Evolutionary conservation across 2,329 filamentous ascomycete genomes (phyloP).

Genomic region (Alternaria sp.): DNA sequence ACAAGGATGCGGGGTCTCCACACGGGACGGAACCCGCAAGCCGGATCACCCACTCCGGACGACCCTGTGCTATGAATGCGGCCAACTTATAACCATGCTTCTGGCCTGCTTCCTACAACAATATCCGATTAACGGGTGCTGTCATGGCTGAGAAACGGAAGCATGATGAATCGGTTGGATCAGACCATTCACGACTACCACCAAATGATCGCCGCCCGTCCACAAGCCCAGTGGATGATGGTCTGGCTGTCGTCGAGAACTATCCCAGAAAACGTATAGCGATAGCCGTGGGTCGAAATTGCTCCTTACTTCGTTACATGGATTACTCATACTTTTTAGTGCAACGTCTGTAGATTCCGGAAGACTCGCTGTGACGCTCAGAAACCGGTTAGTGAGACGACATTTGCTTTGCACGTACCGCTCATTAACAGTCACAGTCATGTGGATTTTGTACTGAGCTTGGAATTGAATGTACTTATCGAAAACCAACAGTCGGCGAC

Average conservation of each 20-base stretch:
- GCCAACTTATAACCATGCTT: neutral
- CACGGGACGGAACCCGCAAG: constrained; percentile 12
- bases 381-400: constrained; percentile 23
- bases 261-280: constrained; percentile 24
- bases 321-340: constrained; percentile 24
- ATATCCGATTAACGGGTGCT: neutral
- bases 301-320: constrained; percentile 8
- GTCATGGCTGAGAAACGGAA: constrained; percentile 33
- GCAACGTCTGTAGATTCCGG: constrained; percentile 41
- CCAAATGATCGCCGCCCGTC: constrained; percentile 13
- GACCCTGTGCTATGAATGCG: neutral
- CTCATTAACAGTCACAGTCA: neutral
- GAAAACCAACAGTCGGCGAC: constrained; percentile 34
- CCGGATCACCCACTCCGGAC: constrained; percentile 9
- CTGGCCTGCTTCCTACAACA: neutral
- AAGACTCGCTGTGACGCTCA: constrained; percentile 42
- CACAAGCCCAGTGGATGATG: constrained; percentile 19
- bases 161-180: constrained; percentile 5
- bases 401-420: neutral
- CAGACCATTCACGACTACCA: constrained; percentile 13
- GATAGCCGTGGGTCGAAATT: neutral
- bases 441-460: constrained; percentile 36
- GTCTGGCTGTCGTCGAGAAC: constrained; percentile 24
- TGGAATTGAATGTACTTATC: constrained; percentile 41
- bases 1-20: constrained; percentile 19